Conservation (phyloP, 768 basidiomycete species). For the Exidia glandulosa region DNA sequence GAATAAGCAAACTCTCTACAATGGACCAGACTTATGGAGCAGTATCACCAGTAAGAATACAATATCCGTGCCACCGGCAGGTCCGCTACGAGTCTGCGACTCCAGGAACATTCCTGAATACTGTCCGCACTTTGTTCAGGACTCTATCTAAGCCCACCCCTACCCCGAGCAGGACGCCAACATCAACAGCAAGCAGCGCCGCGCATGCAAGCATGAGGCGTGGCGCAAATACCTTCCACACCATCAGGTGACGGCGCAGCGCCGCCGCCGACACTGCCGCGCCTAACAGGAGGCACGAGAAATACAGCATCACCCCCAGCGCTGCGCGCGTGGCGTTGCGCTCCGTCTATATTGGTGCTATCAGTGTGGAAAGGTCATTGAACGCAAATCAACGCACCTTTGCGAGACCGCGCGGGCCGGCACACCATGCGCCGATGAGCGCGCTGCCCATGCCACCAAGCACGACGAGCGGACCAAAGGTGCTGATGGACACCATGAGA, state of each 20-base stretch:
- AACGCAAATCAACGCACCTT: not conserved
- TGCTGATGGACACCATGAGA: slow-evolving; percentile 64
- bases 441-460: slow-evolving; percentile 50
- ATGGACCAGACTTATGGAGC: no score
- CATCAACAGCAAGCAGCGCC: slow-evolving; percentile 58
- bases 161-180: slow-evolving; percentile 52
- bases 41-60: no score
- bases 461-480: slow-evolving; percentile 61
- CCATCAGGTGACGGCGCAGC: slow-evolving; percentile 82
- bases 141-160: slow-evolving; percentile 30
- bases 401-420: slow-evolving; percentile 36
- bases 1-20: no score
- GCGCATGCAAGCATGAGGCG: slow-evolving; percentile 75
- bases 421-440: slow-evolving; percentile 74
- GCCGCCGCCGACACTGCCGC: slow-evolving; percentile 63
- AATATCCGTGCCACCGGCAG: no score
- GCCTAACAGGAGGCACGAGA: slow-evolving; percentile 50
- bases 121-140: not conserved
- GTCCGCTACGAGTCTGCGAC: slow-evolving; percentile 34
- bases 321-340: slow-evolving; percentile 31
- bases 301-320: slow-evolving; percentile 62
- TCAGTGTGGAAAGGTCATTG: not conserved
- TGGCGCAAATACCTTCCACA: slow-evolving; percentile 98
- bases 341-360: not conserved
- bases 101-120: not conserved